Base-by-base conservation (phyloP, 306 rosid species). In the Gillenia trifoliata region DNA sequence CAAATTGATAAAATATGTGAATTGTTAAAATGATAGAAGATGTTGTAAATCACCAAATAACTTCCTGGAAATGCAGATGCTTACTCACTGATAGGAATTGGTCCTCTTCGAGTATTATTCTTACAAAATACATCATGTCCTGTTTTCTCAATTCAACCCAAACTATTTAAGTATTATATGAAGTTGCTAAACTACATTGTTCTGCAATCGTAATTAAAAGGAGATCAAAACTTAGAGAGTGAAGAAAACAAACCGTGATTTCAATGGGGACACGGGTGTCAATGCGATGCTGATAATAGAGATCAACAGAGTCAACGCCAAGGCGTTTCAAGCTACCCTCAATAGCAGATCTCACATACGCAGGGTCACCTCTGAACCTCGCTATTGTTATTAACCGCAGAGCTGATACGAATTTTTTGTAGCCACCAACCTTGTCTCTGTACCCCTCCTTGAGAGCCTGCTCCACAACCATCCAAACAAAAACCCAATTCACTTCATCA, bases 221-320 rank as follows among this genome's bases (percentile, higher is more conserved):
- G n/a, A 62, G 61, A 55, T 55, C 11, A 22, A 15, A 29, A 22
- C 8, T 50, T 8, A 33, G 41, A 31, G 17, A 28, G 34, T 3
- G 60, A 25, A 76, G 62, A 52, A 30, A 22, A 16, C 78, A 4
- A 38, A 87, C 94, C n/a, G n/a, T n/a, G n/a, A n/a, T n/a, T n/a
- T n/a, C n/a, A n/a, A n/a, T n/a, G n/a, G n/a, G n/a, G n/a, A n/a
- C n/a, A n/a, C n/a, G n/a, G n/a, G n/a, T n/a, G n/a, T n/a, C n/a
- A n/a, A n/a, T n/a, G n/a, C n/a, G 88, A 67, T 87, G 93, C 66
- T 83, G 90, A 78, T 90, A 92, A 77, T 92, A 92, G 71, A 92
- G 98, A 80, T 92, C 92, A 16, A 92, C 79, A 62, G 47, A 86
- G 71, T 83, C 66, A 13, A 90, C 25, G 2, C 72, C 86, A 7